phyloP scores from a whole-genome alignment of 257 asterid genomes.

The Primulina eburnea region DNA sequence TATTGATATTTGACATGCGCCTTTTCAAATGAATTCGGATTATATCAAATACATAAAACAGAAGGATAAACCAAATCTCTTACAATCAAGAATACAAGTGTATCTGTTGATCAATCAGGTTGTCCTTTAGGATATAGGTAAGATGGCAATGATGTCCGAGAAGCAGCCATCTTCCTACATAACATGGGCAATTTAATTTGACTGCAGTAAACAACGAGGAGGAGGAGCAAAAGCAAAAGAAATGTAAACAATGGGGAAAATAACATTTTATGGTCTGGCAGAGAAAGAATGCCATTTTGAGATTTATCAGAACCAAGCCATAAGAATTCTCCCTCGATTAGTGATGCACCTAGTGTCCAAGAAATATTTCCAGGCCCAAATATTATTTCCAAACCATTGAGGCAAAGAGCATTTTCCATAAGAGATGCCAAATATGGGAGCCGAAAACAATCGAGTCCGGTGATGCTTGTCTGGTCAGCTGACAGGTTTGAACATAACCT shows the following conservation, averaged over 20 bases:
- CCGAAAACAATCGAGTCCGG: slow-evolving; percentile 51
- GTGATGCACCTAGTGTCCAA: slow-evolving; percentile 83
- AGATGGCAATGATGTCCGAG: slow-evolving; percentile 52
- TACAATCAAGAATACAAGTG: slow-evolving; percentile 24
- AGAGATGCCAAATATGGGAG: slow-evolving; percentile 64
- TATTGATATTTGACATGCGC: no score
- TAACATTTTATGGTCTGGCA: slow-evolving; percentile 27
- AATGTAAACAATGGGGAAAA: slow-evolving; percentile 49
- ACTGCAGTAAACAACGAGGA: slow-evolving; percentile 46
- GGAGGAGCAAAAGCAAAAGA: slow-evolving; percentile 38
- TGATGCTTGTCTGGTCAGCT: slow-evolving; percentile 33
- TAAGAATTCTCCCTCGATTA: slow-evolving; percentile 57
- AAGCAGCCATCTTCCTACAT: slow-evolving; percentile 37
- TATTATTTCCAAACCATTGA: slow-evolving; percentile 47
- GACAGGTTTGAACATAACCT: slow-evolving; percentile 44
- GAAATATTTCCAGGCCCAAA: slow-evolving; percentile 80
- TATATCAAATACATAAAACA: slow-evolving; percentile 1
- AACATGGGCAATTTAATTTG: slow-evolving; percentile 66
- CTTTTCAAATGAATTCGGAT: background rate
- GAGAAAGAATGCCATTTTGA: slow-evolving; percentile 20
- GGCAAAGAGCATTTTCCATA: slow-evolving; percentile 60
- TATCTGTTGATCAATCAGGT: slow-evolving; percentile 23
- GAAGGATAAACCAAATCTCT: background rate
- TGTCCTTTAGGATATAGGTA: slow-evolving; percentile 38
- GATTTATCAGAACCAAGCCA: slow-evolving; percentile 38